Conservation (phyloP, 2,329 filamentous ascomycete genomes). For the Chaetomiaceae sp. region DNA sequence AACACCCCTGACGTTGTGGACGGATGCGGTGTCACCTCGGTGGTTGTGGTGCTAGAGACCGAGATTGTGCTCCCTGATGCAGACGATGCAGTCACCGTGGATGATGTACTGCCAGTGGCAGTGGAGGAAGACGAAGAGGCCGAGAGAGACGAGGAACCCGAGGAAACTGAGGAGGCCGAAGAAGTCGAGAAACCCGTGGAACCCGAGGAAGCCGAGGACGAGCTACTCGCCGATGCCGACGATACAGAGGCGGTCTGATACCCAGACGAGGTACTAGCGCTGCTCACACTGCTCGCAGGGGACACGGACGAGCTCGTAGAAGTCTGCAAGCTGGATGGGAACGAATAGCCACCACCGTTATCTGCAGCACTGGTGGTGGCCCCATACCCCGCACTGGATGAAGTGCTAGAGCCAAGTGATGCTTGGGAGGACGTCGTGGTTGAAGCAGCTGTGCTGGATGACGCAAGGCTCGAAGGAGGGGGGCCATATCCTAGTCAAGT, state of each 20-base stretch:
- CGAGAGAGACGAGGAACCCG: too few species aligned
- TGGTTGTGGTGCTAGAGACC: not conserved
- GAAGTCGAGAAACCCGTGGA: too few species aligned
- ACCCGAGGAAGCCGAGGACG: not conserved
- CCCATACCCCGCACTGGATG: constrained; percentile 9
- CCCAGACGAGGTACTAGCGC: not conserved
- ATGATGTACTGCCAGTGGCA: not conserved
- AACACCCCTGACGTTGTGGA: constrained; percentile 9
- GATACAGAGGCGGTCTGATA: not conserved
- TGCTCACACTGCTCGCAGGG: not conserved
- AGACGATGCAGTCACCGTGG: not conserved
- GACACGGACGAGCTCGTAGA: not conserved
- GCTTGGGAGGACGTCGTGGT: not conserved
- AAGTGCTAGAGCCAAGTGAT: constrained; percentile 2
- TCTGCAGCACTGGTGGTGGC: not conserved
- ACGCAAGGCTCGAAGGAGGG: constrained; percentile 6
- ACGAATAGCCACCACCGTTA: constrained; percentile 6
- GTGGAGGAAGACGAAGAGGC: not conserved
- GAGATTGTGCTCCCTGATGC: constrained; percentile 6
- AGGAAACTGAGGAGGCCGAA: too few species aligned
- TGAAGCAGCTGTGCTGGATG: not conserved
- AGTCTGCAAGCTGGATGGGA: not conserved
- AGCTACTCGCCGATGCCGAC: not conserved
- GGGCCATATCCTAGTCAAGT: constrained; percentile 12
- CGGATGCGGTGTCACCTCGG: not conserved